Conservation (phyloP, 2,329 filamentous ascomycete genomes). For the Plectosphaerella plurivora region DNA sequence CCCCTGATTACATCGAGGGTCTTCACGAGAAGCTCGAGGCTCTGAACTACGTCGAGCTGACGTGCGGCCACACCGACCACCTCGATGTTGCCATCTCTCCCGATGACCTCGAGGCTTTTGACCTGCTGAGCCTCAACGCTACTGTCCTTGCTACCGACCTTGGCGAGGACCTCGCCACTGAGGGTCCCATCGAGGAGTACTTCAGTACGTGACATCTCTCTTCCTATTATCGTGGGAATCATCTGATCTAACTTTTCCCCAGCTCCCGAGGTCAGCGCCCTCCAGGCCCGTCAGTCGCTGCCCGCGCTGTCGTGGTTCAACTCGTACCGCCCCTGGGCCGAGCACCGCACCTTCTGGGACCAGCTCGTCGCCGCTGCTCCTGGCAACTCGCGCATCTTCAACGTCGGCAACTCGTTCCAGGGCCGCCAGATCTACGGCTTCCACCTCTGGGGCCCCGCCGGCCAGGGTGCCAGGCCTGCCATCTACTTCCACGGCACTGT, state of each 20-base stretch:
- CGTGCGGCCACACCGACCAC: conserved; percentile 25
- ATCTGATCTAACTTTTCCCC: not conserved
- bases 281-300: conserved; percentile 6
- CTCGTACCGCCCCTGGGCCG: conserved; percentile 38
- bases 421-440: conserved; percentile 51
- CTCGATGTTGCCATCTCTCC: conserved; percentile 35
- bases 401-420: conserved; percentile 33
- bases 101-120: conserved; percentile 25
- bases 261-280: not conserved
- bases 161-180: conserved; percentile 29
- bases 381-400: conserved; percentile 34
- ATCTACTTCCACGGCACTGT: conserved; percentile 44
- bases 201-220: conserved; percentile 17
- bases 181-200: conserved; percentile 24
- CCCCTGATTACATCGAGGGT: conserved; percentile 23
- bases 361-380: conserved; percentile 31
- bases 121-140: conserved; percentile 22
- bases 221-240: not conserved
- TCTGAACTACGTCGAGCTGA: conserved; percentile 32
- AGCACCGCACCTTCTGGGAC: conserved; percentile 35
- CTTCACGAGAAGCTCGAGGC: conserved; percentile 26
- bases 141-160: conserved; percentile 33
- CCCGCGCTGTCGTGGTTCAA: conserved; percentile 34
- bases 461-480: conserved; percentile 34
- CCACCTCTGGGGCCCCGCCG: conserved; percentile 37